phyloP scores from a whole-genome alignment of 2,329 filamentous ascomycete genomes.

The Trichoderma brevicompactum region DNA sequence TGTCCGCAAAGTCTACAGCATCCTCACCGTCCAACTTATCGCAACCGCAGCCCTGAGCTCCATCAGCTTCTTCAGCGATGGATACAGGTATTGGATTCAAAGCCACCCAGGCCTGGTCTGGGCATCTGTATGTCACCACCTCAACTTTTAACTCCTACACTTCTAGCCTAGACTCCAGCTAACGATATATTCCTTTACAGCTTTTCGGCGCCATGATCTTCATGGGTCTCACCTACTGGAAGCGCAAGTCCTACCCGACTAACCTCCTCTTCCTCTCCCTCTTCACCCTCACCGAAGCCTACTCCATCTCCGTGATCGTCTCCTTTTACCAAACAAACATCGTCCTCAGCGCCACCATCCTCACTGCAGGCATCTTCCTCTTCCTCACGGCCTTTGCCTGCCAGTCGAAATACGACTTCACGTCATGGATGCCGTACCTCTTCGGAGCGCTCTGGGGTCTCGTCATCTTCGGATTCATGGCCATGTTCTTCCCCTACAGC shows the following conservation, averaged over 20 bases:
- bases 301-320: slow-evolving; percentile 89
- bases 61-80: slow-evolving; percentile 79
- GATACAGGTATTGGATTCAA: slow-evolving; percentile 88
- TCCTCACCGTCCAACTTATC: slow-evolving; percentile 92
- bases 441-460: slow-evolving; percentile 89
- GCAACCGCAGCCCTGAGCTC: slow-evolving; percentile 80
- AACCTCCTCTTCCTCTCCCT: slow-evolving; percentile 90
- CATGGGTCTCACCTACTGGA: slow-evolving; percentile 90
- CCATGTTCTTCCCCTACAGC: slow-evolving; percentile 82
- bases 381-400: slow-evolving; percentile 87
- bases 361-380: slow-evolving; percentile 83
- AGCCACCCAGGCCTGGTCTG: slow-evolving; percentile 82
- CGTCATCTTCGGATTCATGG: slow-evolving; percentile 91
- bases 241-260: slow-evolving; percentile 91
- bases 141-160: neutral
- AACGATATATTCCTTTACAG: slow-evolving; percentile 42
- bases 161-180: slow-evolving; percentile 21
- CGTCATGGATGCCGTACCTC: slow-evolving; percentile 93
- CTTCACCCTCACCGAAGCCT: slow-evolving; percentile 92
- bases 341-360: slow-evolving; percentile 85
- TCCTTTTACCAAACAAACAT: slow-evolving; percentile 84
- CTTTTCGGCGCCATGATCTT: slow-evolving; percentile 82
- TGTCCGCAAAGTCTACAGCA: slow-evolving; percentile 95
- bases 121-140: slow-evolving; percentile 63
- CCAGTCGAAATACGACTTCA: slow-evolving; percentile 98